Base-by-base conservation (phyloP, 2,329 filamentous ascomycete species). In the Neoarthrinium moseri region DNA sequence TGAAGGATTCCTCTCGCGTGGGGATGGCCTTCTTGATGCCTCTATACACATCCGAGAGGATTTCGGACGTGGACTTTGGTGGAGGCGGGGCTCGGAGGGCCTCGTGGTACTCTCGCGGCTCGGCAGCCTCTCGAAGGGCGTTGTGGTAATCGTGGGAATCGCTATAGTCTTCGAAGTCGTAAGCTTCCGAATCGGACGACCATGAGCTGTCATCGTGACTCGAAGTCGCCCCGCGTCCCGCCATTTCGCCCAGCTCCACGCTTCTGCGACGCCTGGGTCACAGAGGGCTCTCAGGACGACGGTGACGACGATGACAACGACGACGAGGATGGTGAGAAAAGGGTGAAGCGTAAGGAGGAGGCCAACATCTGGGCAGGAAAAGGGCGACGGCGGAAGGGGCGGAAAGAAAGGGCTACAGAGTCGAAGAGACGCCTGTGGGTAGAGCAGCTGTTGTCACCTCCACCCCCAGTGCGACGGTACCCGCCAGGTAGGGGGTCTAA, bases 31-130 rank as follows among this genome's bases (percentile, higher is more conserved):
- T 78, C 56, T 69, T 73, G 51, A 78, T 66, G 51, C 73, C 74
- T 52, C 75, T 73, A 57, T 77, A 77, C 53, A 77, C 73, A 53
- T 73, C 73, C 36, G 74, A 72, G 44, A 80, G 57, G 48, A 77
- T 62, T 44, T 79, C 74, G 50, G 74, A 68, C 18, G 72, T 56
- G 0, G 72, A 69, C 48, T 59, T 70, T 63, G 52, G 56, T 32
- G 49, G 58, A 50, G 54, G 56, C 58, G 52, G 65, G 48, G 54
- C 62, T 51, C 57, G 56, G 54, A 46, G 60, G n/a, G 7, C 17
- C 22, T 43, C 27, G 17, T 34, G 39, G 26, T 43, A 58, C 20
- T 65, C 56, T 44, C 61, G 64, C 24, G 17, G 18, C 15, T 43
- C 71, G n/a, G n/a, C n/a, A n/a, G n/a, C n/a, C n/a, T n/a, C n/a